Evolutionary conservation across 805 yeast genomes (phyloP).

Genomic region (Teunomyces tritomae): DNA sequence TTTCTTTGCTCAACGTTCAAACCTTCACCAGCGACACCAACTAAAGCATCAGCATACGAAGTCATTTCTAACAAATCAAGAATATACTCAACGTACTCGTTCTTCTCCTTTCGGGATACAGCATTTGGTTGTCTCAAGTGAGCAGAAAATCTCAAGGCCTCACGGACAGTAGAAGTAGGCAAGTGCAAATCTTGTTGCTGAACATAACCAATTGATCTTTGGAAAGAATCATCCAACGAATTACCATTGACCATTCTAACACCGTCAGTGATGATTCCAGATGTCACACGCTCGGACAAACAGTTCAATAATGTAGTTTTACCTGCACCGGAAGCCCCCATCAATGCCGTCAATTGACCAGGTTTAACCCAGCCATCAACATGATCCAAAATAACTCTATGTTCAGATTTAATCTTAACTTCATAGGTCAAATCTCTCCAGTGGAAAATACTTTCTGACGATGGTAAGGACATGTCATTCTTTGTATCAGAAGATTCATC

Average conservation of each 20-base stretch:
- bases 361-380: conserved; percentile 86
- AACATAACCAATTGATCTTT: conserved; percentile 33
- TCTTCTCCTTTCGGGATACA: conserved; percentile 20
- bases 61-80: conserved; percentile 25
- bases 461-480: conserved; percentile 17
- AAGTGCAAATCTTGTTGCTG: conserved; percentile 36
- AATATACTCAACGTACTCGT: conserved; percentile 24
- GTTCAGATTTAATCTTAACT: conserved; percentile 58
- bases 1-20: conserved; percentile 42
- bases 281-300: conserved; percentile 25
- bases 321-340: conserved; percentile 53
- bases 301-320: conserved; percentile 45
- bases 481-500: conserved; percentile 12
- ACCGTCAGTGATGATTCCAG: conserved; percentile 26
- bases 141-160: conserved; percentile 26
- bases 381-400: conserved; percentile 57
- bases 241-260: conserved; percentile 36
- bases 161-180: conserved; percentile 30
- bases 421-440: conserved; percentile 77
- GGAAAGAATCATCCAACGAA: conserved; percentile 24
- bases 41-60: conserved; percentile 28
- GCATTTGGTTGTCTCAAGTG: conserved; percentile 25
- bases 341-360: conserved; percentile 74
- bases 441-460: conserved; percentile 55
- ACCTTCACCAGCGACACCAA: conserved; percentile 36